Evolutionary conservation across 2,329 filamentous ascomycete genomes (phyloP), one percentile per base, ranked within the genome.

Genomic region (Ascochyta pisi): DNA sequence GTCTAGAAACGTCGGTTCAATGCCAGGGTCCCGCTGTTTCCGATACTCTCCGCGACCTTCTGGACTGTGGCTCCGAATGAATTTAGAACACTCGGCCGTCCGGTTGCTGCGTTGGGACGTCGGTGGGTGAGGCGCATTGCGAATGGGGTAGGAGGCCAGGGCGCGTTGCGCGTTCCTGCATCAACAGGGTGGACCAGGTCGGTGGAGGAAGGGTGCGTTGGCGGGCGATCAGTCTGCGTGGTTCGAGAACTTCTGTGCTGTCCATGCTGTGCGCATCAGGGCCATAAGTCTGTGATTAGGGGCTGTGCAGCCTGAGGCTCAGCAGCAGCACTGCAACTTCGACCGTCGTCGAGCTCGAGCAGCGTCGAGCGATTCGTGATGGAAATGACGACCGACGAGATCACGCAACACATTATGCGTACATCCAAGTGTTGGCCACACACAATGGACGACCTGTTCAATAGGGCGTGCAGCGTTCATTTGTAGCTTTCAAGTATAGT

Each of bases 141-240:
- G n/a, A 27, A 50, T 50, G 15, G 24, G 43, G 35, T 10, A 26
- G 34, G 19, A 44, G 38, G 38, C 40, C 16, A 34, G 40, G 49
- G 48, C 43, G 33, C n/a, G 40, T 57, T 57, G 54, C 54, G 54
- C 33, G 54, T 57, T 57, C 54, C 49, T 53, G 48, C 48, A 49
- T 45, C 47, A 48, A 44, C 43, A 45, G 19, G 53, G 53, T 47
- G 44, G 24, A 42, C 31, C 33, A 24, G 42, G 46, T 45, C 46
- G 35, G 13, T 31, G 29, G 34, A 47, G 43, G 29, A 15, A 31
- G 16, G 34, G 43, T 55, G 52, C 45, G 49, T 43, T 45, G 54
- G 54, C 40, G 49, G 46, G 34, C 35, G 54, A 52, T 52, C 44
- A 43, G 38, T 38, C 23, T 31, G 27, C 26, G 26, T n/a, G 26